Conservation (phyloP, 2,329 filamentous ascomycete genomes). For the Albophoma yamanashiensis region DNA sequence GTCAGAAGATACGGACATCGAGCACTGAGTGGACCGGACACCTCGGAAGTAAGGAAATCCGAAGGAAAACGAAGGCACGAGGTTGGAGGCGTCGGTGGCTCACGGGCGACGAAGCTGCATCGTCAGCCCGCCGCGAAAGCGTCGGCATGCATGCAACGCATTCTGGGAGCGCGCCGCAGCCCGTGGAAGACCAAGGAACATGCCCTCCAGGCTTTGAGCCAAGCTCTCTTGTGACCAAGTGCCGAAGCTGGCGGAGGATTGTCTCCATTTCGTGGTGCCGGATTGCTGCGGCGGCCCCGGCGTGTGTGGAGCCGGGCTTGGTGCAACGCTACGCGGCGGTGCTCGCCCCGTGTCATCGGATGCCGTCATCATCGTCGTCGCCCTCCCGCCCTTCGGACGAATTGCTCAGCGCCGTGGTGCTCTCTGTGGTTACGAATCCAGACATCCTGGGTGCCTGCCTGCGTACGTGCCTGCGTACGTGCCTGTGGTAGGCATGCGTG, state of each 20-base stretch:
- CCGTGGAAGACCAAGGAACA: neutral
- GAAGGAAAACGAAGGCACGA: neutral
- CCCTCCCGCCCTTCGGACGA: neutral
- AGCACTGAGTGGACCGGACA: neutral
- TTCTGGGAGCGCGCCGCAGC: neutral
- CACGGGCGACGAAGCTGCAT: neutral
- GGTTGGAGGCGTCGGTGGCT: neutral
- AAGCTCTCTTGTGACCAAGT: neutral
- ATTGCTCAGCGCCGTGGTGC: neutral
- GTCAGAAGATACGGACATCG: neutral
- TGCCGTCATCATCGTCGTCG: neutral
- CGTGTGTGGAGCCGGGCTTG: neutral
- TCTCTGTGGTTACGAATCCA: neutral
- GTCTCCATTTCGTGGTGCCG: neutral
- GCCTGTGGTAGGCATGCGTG: neutral
- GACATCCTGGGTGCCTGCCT: neutral
- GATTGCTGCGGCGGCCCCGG: neutral
- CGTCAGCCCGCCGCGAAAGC: neutral
- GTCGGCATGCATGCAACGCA: neutral
- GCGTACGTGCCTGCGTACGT: neutral
- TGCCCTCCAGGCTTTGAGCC: neutral
- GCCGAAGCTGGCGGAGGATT: neutral
- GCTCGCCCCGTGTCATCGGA: neutral
- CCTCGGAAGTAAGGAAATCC: neutral
- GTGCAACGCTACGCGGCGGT: neutral